Percentiles rank a stretch among this genome's conserved stretches.
These are phyloP conservation scores for Cladobotryum protrusum DNA, from an alignment of 2,329 filamentous ascomycete species.

Conservation along the genomic window DNA sequence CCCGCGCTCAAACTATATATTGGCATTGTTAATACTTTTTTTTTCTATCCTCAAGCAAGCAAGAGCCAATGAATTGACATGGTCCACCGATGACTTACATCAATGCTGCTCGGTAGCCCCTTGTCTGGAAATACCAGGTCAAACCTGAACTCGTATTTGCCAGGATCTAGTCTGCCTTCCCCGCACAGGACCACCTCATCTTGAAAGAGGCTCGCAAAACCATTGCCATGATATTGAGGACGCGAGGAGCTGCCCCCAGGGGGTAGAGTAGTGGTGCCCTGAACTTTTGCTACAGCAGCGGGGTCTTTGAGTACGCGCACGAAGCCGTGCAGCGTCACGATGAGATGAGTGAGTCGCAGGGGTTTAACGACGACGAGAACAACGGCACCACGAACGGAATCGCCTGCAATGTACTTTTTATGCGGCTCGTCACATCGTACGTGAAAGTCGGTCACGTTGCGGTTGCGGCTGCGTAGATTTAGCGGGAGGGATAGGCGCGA, in stretches of 20 bases:
- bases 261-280: constrained; percentile 37
- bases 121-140: constrained; percentile 64
- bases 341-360: constrained; percentile 71
- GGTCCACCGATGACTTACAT: constrained; percentile 54
- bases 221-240: constrained; percentile 64
- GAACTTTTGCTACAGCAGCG: constrained; percentile 48
- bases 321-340: constrained; percentile 70
- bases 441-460: constrained; percentile 71
- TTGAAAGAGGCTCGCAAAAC: constrained; percentile 74
- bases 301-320: constrained; percentile 72
- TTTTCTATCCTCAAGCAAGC: not conserved
- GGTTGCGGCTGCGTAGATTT: constrained; percentile 44
- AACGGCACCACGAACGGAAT: constrained; percentile 67
- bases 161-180: constrained; percentile 67
- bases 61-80: not conserved
- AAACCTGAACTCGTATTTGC: constrained; percentile 74
- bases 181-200: constrained; percentile 76
- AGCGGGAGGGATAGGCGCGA: constrained; percentile 48
- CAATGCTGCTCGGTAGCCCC: constrained; percentile 82
- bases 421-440: constrained; percentile 72
- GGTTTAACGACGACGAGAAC: constrained; percentile 68
- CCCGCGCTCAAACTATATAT: constrained; percentile 82
- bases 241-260: constrained; percentile 32
- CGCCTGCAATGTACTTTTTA: constrained; percentile 68
- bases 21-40: too few relatives aligned